Base-by-base conservation (phyloP, 768 basidiomycete genomes). In the Melanogaster broomeanus region DNA sequence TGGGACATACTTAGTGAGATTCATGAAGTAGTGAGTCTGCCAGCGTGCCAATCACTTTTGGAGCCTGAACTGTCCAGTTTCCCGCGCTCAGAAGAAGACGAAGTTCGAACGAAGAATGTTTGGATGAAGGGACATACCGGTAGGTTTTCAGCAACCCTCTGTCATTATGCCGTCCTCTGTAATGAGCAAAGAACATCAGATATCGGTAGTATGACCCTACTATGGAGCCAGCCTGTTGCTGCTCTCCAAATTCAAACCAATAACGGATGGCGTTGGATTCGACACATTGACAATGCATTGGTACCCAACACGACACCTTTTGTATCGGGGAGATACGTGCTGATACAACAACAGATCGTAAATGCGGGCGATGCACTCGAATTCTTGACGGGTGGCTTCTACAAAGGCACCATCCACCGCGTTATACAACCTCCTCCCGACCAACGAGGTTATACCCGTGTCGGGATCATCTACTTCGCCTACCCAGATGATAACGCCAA, bases 41-140 rank as follows among this genome's bases (percentile, higher is more conserved):
- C 10, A 39, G 9, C n/a, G 8, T 22, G n/a, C 38, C 28, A 30
- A 9, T 13, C 30, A 22, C 16, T 5, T 34, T 5, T 43, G 22
- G 2, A 15, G 18, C 9, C 19, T 35, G 15, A 48, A 24, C 6
- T 18, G 13, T 34, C 22, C 46, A 81, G 79, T 60, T 77, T 76
- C 51, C 79, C 78, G 1, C 72, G 78, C 13, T 66, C 71, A 8
- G 59, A 68, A 42, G 77, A 75, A 25, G 80, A 81, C 4, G 79
- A 80, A 53, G 44, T 38, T 12, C 72, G 74, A 53, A 73, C 77
- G 0, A 75, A 77, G 39, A 76, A 78, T 42, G 77, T 82, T 13
- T 81, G 78, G 78, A 62, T 81, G 15, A 81, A 82, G 50, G 80
- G 81, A 6, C 81, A 82, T 51, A 78, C 76, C 5, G 79, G 80